phyloP scores from a whole-genome alignment of 371 early-diverging fungal genomes.

The Circinella minor region DNA sequence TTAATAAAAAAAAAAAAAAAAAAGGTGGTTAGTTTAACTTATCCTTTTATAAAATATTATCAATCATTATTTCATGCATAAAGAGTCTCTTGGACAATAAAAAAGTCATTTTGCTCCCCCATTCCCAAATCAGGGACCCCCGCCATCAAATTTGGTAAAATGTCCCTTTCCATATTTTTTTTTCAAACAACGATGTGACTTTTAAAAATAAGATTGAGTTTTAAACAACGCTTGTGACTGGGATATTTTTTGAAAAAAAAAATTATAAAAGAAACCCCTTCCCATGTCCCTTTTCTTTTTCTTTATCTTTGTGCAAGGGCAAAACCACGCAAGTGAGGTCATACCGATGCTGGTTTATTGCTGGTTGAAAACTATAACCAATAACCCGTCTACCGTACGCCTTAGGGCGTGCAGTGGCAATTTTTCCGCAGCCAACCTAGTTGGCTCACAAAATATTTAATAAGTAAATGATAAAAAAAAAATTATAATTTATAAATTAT shows the following conservation, averaged over 20 bases:
- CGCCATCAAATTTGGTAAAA: too few species aligned
- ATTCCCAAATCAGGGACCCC: too few species aligned
- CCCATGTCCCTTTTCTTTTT: constrained; percentile 32
- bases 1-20: too few species aligned
- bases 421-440: constrained; percentile 35
- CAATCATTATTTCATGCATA: too few species aligned
- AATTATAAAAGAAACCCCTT: constrained; percentile 35
- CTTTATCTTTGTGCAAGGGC: constrained; percentile 62
- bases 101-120: too few species aligned
- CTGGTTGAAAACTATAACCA: constrained; percentile 68
- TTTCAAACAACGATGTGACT: too few species aligned
- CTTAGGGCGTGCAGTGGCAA: constrained; percentile 46
- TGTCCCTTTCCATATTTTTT: too few species aligned
- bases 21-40: too few species aligned
- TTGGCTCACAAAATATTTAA: neutral
- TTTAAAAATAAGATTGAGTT: too few species aligned
- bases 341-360: constrained; percentile 63
- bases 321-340: constrained; percentile 63
- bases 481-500: neutral
- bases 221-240: too few species aligned
- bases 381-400: constrained; percentile 56
- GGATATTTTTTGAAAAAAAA: constrained; percentile 13
- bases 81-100: too few species aligned
- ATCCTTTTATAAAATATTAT: too few species aligned
- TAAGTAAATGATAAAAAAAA: constrained; percentile 9